These are phyloP conservation scores for Goffeauzyma gilvescens DNA, from an alignment of 768 basidiomycete genomes.

Conservation along the genomic window DNA sequence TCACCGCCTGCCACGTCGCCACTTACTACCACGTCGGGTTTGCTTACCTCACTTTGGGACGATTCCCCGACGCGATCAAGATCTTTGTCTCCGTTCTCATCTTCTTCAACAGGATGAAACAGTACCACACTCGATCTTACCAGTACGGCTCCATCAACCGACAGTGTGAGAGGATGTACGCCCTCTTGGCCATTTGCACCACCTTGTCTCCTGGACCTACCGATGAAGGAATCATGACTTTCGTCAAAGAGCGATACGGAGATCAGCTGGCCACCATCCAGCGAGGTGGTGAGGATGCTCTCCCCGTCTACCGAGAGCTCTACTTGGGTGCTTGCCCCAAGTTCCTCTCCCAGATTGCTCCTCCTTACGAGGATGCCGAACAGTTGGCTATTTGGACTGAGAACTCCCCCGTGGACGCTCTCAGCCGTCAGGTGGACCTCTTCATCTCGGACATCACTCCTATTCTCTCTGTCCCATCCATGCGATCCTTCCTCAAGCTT, in stretches of 20 bases:
- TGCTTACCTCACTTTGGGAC: slow-evolving; percentile 84
- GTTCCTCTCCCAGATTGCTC: slow-evolving; percentile 85
- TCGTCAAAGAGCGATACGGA: slow-evolving; percentile 79
- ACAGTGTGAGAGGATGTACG: slow-evolving; percentile 95
- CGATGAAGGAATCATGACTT: slow-evolving; percentile 85
- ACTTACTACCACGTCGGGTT: slow-evolving; percentile 92
- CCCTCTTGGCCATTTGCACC: slow-evolving; percentile 80
- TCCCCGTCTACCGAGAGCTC: slow-evolving; percentile 72
- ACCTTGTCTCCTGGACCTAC: slow-evolving; percentile 77
- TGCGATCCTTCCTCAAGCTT: slow-evolving; percentile 79
- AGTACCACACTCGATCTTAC: slow-evolving; percentile 88
- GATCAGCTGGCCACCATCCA: slow-evolving; percentile 75
- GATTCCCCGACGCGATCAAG: slow-evolving; percentile 88
- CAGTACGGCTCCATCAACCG: slow-evolving; percentile 98
- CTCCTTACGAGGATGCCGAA: slow-evolving; percentile 67
- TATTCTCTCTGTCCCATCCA: slow-evolving; percentile 57
- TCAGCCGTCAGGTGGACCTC: slow-evolving; percentile 61
- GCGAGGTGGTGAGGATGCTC: slow-evolving; percentile 50
- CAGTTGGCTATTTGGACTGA: slow-evolving; percentile 40
- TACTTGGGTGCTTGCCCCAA: slow-evolving; percentile 90
- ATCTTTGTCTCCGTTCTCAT: slow-evolving; percentile 81
- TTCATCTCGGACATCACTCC: slow-evolving; percentile 68
- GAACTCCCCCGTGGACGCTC: slow-evolving; percentile 44
- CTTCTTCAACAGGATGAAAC: slow-evolving; percentile 88
- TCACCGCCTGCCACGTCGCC: slow-evolving; percentile 80